Percentiles rank a stretch among this genome's conserved stretches.
Conservation (phyloP, 2,329 filamentous ascomycete genomes). For the Aspergillus brasiliensis region DNA sequence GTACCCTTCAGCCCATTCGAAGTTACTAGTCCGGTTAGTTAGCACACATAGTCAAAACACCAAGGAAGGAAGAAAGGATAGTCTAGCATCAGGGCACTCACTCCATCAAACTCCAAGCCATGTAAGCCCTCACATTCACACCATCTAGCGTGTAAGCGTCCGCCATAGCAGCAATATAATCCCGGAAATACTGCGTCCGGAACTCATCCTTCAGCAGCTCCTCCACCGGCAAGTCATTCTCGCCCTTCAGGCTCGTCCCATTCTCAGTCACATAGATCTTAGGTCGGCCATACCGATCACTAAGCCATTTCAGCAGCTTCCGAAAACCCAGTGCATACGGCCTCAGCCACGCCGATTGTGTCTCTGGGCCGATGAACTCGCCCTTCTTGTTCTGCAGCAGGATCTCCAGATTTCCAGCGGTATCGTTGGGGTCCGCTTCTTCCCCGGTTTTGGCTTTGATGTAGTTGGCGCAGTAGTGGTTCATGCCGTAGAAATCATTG, state of each 20-base stretch:
- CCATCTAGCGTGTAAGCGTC: slow-evolving; percentile 70
- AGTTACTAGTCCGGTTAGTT: slow-evolving; percentile 59
- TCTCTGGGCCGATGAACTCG: slow-evolving; percentile 76
- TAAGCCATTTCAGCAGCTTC: slow-evolving; percentile 74
- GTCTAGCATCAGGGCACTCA: no score
- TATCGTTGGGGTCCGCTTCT: slow-evolving; percentile 65
- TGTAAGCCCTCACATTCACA: slow-evolving; percentile 77
- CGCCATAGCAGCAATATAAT: slow-evolving; percentile 76
- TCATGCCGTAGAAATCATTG: slow-evolving; percentile 94
- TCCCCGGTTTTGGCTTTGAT: slow-evolving; percentile 70
- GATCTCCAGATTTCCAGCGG: slow-evolving; percentile 73
- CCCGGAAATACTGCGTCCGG: slow-evolving; percentile 75
- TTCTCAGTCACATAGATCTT: slow-evolving; percentile 89
- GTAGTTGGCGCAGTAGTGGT: slow-evolving; percentile 89
- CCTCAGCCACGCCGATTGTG: slow-evolving; percentile 78
- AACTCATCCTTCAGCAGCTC: slow-evolving; percentile 80
- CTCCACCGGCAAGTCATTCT: slow-evolving; percentile 72
- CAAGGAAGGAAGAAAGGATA: no score
- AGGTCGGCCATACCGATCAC: slow-evolving; percentile 72
- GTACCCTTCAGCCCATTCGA: slow-evolving; percentile 91
- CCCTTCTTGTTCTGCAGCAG: slow-evolving; percentile 71
- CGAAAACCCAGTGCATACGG: slow-evolving; percentile 76
- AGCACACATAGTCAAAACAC: background rate
- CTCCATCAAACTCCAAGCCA: slow-evolving; percentile 88
- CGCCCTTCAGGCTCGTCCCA: slow-evolving; percentile 79